A percentile compares a stretch with the other conserved stretches of the same genome.
Conservation (phyloP, 768 basidiomycete species). For the Phanerodontia chrysosporium region DNA sequence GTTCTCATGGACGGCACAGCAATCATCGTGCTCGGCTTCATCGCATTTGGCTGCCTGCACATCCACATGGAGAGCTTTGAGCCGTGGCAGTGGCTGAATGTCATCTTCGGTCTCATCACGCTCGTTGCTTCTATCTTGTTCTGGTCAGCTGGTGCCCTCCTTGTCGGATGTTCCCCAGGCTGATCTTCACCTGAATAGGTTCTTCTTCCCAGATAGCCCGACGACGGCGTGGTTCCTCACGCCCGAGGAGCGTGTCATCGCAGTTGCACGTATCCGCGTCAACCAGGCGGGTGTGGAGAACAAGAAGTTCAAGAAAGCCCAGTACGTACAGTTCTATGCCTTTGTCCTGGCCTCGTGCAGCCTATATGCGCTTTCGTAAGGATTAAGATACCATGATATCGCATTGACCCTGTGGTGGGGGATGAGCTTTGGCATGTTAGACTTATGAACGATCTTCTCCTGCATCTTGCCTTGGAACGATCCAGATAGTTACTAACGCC, state of each 20-base stretch:
- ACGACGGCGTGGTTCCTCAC: slow-evolving; percentile 70
- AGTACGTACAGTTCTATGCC: slow-evolving; percentile 39
- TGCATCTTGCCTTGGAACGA: neutral
- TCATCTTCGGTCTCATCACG: slow-evolving; percentile 65
- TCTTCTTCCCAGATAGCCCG: slow-evolving; percentile 80
- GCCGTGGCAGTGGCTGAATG: slow-evolving; percentile 83
- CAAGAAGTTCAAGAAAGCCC: slow-evolving; percentile 71
- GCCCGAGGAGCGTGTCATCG: slow-evolving; percentile 59
- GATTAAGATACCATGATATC: neutral
- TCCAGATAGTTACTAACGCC: neutral
- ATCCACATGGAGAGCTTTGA: slow-evolving; percentile 50
- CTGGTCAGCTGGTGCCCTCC: neutral
- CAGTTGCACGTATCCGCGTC: slow-evolving; percentile 66
- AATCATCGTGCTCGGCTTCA: slow-evolving; percentile 66
- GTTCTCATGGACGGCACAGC: slow-evolving; percentile 76
- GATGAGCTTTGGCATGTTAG: neutral
- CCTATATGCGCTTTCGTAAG: too few relatives aligned
- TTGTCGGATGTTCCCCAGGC: slow-evolving; percentile 48
- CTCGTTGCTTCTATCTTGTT: slow-evolving; percentile 46
- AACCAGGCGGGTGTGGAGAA: slow-evolving; percentile 82
- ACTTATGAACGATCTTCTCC: neutral
- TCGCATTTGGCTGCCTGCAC: slow-evolving; percentile 65
- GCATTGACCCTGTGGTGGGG: neutral
- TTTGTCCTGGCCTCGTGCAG: neutral
- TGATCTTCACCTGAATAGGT: slow-evolving; percentile 9